Evolutionary conservation across 345 rosid species (phyloP).

Genomic region (Brassica rapa): DNA sequence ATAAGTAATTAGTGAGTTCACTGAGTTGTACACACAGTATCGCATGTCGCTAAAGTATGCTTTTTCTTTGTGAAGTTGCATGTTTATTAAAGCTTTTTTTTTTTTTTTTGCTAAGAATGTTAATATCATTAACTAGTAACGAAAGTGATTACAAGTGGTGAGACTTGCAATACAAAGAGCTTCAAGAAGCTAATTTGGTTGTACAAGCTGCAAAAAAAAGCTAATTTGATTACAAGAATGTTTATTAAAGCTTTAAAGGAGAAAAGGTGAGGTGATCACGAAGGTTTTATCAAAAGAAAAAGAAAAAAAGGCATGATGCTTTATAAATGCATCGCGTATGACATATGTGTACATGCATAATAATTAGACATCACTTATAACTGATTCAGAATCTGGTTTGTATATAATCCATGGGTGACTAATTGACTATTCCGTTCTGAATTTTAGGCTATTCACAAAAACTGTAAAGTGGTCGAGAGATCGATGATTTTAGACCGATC

Average conservation of each 20-base stretch:
- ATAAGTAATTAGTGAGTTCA: background rate
- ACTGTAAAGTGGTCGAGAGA: background rate
- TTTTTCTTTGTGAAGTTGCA: slow-evolving; percentile 1
- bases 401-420: background rate
- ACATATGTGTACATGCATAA: background rate
- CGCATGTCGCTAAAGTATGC: background rate
- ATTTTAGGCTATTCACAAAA: background rate
- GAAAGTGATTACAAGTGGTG: no score
- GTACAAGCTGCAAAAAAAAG: no score
- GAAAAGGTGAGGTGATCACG: slow-evolving; percentile 1
- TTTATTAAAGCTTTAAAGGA: slow-evolving; percentile 19
- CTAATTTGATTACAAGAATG: background rate
- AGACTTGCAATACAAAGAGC: no score
- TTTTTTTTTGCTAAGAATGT: no score
- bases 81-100: slow-evolving; percentile 14
- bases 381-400: slow-evolving; percentile 1
- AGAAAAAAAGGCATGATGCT: slow-evolving; percentile 3
- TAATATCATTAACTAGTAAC: no score
- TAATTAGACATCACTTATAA: background rate
- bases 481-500: background rate
- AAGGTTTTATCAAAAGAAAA: background rate
- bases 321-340: background rate
- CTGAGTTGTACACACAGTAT: background rate
- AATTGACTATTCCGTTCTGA: background rate
- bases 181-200: no score